These are phyloP conservation scores for Meredithiella fracta DNA, from an alignment of 2,329 filamentous ascomycete species.

Conservation along the genomic window DNA sequence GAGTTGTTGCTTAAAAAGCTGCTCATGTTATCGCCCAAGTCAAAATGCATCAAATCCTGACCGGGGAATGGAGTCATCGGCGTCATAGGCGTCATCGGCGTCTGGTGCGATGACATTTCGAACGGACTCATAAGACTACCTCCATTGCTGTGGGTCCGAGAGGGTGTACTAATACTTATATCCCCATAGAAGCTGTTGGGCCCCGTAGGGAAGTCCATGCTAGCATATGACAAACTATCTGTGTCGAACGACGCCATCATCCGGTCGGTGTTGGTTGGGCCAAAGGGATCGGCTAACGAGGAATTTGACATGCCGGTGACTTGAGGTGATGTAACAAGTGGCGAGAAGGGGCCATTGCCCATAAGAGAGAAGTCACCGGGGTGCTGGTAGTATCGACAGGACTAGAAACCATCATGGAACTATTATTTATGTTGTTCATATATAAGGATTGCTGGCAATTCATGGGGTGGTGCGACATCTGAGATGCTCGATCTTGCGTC, in stretches of 20 bases:
- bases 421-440: background rate
- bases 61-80: background rate
- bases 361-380: background rate
- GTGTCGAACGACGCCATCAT: conserved; percentile 4
- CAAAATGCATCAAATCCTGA: background rate
- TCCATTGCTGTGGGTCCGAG: too few species aligned
- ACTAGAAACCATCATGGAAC: conserved; percentile 7
- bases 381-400: conserved; percentile 4
- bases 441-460: conserved; percentile 2
- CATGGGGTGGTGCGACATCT: background rate
- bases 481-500: background rate
- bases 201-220: background rate
- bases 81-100: conserved; percentile 1
- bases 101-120: background rate
- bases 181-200: background rate
- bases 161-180: too few species aligned
- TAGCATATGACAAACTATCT: conserved; percentile 5
- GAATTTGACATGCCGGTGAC: background rate
- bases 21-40: background rate
- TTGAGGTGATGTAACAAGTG: conserved; percentile 8
- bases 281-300: conserved; percentile 1
- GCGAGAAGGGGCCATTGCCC: conserved; percentile 6
- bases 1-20: background rate
- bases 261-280: conserved; percentile 3
- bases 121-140: background rate